Evolutionary conservation across 2,329 filamentous ascomycete species (phyloP).

Genomic region (Acrocalymma vagum): DNA sequence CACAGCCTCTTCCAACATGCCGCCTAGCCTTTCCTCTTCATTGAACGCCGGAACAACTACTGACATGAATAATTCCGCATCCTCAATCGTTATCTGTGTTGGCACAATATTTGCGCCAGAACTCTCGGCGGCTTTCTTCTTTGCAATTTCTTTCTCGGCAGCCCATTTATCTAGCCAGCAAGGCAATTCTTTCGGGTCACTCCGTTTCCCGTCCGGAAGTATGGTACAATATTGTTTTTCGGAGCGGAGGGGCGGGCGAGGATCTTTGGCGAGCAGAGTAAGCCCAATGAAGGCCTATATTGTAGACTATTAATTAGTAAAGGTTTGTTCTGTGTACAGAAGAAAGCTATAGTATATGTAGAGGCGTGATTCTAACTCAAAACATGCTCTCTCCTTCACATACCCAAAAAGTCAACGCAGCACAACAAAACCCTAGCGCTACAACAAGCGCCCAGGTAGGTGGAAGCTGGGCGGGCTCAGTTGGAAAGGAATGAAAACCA

Average conservation of each 20-base stretch:
- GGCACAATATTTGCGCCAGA: constrained; percentile 30
- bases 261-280: constrained; percentile 79
- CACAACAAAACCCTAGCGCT: constrained; percentile 30
- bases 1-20: constrained; percentile 90
- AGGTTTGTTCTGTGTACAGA: constrained; percentile 4
- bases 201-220: constrained; percentile 67
- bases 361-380: too few species aligned
- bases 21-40: constrained; percentile 81
- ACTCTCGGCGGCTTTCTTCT: constrained; percentile 34
- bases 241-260: constrained; percentile 74
- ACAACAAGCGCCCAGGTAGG: constrained; percentile 42
- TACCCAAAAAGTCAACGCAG: constrained; percentile 41
- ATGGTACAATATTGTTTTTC: constrained; percentile 89
- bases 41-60: constrained; percentile 97
- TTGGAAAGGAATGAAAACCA: constrained; percentile 36
- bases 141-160: constrained; percentile 62
- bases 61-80: constrained; percentile 84
- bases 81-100: constrained; percentile 68
- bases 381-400: too few species aligned
- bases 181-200: constrained; percentile 67
- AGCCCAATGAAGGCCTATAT: constrained; percentile 72
- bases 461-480: constrained; percentile 33
- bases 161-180: constrained; percentile 87
- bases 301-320: constrained; percentile 4
- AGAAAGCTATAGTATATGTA: too few species aligned